A percentile compares a stretch with the other conserved stretches of the same genome.
phyloP scores from a whole-genome alignment of 2,329 filamentous ascomycete genomes.

The Pseudonectria foliicola region DNA sequence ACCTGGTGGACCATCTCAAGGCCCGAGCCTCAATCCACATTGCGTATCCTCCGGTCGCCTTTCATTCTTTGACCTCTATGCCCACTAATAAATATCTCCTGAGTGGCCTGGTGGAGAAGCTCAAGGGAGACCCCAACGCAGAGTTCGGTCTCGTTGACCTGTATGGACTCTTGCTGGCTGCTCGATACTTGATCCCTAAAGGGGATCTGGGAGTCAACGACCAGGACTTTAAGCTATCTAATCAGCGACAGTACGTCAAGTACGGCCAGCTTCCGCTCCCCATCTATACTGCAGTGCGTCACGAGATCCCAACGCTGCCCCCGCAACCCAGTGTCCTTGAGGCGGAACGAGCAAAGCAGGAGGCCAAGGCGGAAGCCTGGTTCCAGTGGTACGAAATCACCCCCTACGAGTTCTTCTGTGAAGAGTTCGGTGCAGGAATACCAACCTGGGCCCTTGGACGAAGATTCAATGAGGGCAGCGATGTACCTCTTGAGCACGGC shows the following conservation, averaged over 20 bases:
- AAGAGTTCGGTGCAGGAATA: slow-evolving; percentile 85
- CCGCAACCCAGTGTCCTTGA: slow-evolving; percentile 15
- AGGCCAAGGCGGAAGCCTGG: slow-evolving; percentile 65
- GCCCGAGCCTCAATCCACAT: slow-evolving; percentile 80
- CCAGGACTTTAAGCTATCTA: slow-evolving; percentile 82
- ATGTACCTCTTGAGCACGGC: slow-evolving; percentile 49
- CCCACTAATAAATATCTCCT: slow-evolving; percentile 91
- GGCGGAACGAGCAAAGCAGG: slow-evolving; percentile 43
- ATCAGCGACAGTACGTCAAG: slow-evolving; percentile 69
- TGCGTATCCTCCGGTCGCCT: slow-evolving; percentile 79
- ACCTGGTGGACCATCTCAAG: slow-evolving; percentile 79
- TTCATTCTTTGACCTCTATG: slow-evolving; percentile 73
- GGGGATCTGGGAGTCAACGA: slow-evolving; percentile 69
- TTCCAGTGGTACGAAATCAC: slow-evolving; percentile 98
- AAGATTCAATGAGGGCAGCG: slow-evolving; percentile 63
- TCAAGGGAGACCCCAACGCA: slow-evolving; percentile 63
- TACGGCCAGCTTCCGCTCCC: slow-evolving; percentile 79
- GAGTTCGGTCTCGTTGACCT: slow-evolving; percentile 89
- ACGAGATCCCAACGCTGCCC: slow-evolving; percentile 75
- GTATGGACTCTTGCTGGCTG: slow-evolving; percentile 80
- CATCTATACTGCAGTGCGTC: slow-evolving; percentile 91
- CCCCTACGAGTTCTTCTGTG: slow-evolving; percentile 91
- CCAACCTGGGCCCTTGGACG: slow-evolving; percentile 91
- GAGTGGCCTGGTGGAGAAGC: slow-evolving; percentile 82
- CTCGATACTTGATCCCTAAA: slow-evolving; percentile 73